phyloP scores from a whole-genome alignment of 164 flowering plant species.

The Echeveria elegans region DNA sequence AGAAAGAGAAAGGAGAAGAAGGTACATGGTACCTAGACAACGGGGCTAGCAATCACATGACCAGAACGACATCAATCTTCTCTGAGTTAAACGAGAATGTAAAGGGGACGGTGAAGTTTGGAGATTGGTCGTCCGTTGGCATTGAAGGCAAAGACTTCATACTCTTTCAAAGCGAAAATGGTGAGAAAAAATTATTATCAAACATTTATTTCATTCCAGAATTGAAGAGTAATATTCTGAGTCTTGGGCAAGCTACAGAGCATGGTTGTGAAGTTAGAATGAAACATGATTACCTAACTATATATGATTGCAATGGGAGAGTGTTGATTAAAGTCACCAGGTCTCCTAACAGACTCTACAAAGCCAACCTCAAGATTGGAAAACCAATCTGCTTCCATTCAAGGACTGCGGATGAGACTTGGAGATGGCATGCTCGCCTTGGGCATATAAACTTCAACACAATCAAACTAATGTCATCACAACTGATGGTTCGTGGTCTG shows the following conservation, averaged over 20 bases:
- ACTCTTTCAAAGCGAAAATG: not conserved
- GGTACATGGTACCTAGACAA: not conserved
- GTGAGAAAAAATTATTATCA: not conserved
- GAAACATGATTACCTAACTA: not conserved
- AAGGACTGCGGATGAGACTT: not conserved
- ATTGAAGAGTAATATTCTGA: constrained; percentile 1
- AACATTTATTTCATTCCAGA: not conserved
- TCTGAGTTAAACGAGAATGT: not conserved
- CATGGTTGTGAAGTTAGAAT: not conserved
- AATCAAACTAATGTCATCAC: not conserved
- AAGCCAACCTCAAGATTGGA: not conserved
- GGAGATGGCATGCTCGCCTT: not conserved
- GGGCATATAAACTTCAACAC: not conserved
- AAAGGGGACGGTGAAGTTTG: not conserved
- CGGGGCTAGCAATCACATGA: not conserved
- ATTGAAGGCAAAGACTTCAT: not conserved
- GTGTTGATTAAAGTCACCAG: not conserved
- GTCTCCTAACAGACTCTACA: not conserved
- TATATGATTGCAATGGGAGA: not conserved
- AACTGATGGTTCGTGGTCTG: not conserved
- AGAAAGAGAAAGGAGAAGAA: not conserved
- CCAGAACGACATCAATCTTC: not conserved
- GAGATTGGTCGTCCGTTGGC: not conserved
- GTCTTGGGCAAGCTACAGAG: constrained; percentile 7
- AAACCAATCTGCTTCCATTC: not conserved